These are phyloP conservation scores for Kuraishia ogatae DNA, from an alignment of 805 yeast genomes.

Conservation along the genomic window DNA sequence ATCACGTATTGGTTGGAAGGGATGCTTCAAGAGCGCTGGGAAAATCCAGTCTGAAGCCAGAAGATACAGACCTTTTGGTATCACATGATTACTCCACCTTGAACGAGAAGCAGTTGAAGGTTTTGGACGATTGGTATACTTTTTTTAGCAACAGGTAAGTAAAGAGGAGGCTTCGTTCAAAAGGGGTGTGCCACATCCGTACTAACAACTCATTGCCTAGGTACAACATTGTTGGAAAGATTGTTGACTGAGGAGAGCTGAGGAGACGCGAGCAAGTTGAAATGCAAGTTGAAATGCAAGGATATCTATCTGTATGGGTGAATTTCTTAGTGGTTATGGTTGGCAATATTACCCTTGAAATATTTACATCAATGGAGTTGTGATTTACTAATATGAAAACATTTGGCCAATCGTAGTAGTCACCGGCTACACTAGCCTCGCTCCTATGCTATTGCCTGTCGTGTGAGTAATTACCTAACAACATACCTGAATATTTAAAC, in stretches of 20 bases:
- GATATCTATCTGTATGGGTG: no score
- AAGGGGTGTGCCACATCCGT: not conserved
- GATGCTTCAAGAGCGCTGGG: slow-evolving; percentile 77
- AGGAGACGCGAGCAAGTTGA: not conserved
- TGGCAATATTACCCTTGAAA: not conserved
- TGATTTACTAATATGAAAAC: not conserved
- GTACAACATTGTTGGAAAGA: slow-evolving; percentile 35
- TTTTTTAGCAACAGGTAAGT: slow-evolving; percentile 42
- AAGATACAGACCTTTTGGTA: slow-evolving; percentile 32
- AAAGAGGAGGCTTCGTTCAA: no score
- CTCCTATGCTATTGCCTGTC: no score
- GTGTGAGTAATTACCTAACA: no score
- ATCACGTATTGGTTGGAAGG: slow-evolving; percentile 63
- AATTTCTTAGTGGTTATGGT: not conserved
- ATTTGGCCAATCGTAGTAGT: not conserved
- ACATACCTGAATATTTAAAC: no score
- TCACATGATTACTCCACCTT: slow-evolving; percentile 46
- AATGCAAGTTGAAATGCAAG: not conserved
- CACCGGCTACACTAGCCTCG: not conserved
- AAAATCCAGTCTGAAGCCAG: slow-evolving; percentile 48
- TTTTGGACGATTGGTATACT: slow-evolving; percentile 67
- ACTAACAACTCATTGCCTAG: slow-evolving; percentile 10
- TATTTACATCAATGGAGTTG: not conserved
- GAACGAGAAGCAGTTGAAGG: slow-evolving; percentile 48
- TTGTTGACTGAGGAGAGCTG: slow-evolving; percentile 12